Base-by-base conservation (phyloP, 2,329 filamentous ascomycete species). In the Alternaria postmessia region DNA sequence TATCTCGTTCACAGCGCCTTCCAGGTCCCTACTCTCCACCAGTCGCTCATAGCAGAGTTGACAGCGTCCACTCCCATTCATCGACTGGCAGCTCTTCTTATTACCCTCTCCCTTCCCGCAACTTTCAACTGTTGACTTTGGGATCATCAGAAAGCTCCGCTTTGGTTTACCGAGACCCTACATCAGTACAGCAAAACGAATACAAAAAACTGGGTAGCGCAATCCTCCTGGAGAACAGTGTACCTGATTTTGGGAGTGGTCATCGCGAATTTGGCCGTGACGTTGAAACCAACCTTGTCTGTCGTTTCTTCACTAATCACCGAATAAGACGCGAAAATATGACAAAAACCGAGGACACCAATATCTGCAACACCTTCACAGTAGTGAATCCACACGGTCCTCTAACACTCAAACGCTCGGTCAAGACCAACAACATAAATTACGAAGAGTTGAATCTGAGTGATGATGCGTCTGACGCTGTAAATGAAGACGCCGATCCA, bases 231-330 rank as follows among this genome's bases (percentile, higher is more conserved):
- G 5, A 24, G 24, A 22, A n/a, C n/a, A 47, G 36, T 38, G 8
- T 32, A 4, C 32, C 36, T 4, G 16, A 51, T 28, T 44, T 60
- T 16, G 41, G 51, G 8, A 30, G 30, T 12, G 18, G 36, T 11
- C 36, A 47, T 36, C 51, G 56, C 5, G n/a, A 30, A 26, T 51
- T 59, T 24, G 60, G 56, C 9, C 56, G 52, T 16, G 56, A 53
- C 11, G 32, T 62, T 9, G 38, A 53, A 4, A 41, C 56, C 11
- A 54, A 59, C 60, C 20, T 39, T n/a, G 24, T 53, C 38, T 26
- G 34, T 24, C 11, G 41, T 18, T 49, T 36, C 44, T 38, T 41
- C 38, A 26, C 28, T 3, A 14, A 26, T 9, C 39, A 34, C 54
- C 32, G 20, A 3, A 5, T 26, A 24, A n/a, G 8, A 4, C 41